Evolutionary conservation across 495 filamentous ascomycete species (phyloP).

Genomic region (Neurospora cerealis): DNA sequence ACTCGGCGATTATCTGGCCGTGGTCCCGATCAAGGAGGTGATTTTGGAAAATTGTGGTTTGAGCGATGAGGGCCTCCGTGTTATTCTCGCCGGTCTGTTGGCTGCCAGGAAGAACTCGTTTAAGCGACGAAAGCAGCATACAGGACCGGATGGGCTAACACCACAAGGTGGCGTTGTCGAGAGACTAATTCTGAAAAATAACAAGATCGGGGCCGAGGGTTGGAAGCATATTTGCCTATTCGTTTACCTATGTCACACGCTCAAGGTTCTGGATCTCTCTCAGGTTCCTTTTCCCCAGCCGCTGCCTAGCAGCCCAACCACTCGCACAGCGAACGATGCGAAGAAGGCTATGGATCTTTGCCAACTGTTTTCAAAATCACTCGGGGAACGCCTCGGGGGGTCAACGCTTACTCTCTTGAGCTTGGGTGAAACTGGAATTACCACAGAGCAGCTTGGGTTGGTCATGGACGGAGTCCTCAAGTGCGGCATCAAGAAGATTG

Average conservation of each 20-base stretch:
- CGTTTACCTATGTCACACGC: slow-evolving; percentile 74
- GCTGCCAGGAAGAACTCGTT: slow-evolving; percentile 58
- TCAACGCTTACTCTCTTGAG: slow-evolving; percentile 74
- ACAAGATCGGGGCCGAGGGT: slow-evolving; percentile 75
- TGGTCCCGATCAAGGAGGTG: slow-evolving; percentile 81
- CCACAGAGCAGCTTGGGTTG: slow-evolving; percentile 53
- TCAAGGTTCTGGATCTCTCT: slow-evolving; percentile 80
- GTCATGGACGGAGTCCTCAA: slow-evolving; percentile 68
- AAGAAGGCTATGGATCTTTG: slow-evolving; percentile 21
- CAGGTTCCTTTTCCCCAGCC: slow-evolving; percentile 67
- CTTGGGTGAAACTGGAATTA: slow-evolving; percentile 67
- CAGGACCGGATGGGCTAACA: slow-evolving; percentile 20
- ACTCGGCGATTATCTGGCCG: slow-evolving; percentile 83
- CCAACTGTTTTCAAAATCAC: slow-evolving; percentile 55
- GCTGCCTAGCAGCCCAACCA: background rate
- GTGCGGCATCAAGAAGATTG: slow-evolving; percentile 64
- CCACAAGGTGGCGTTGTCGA: slow-evolving; percentile 64
- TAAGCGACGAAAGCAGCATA: slow-evolving; percentile 31
- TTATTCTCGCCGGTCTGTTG: slow-evolving; percentile 77
- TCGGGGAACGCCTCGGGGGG: slow-evolving; percentile 66
- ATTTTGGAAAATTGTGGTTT: slow-evolving; percentile 79
- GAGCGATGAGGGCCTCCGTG: slow-evolving; percentile 73
- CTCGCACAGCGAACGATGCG: slow-evolving; percentile 2
- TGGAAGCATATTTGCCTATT: slow-evolving; percentile 91
- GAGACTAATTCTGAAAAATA: slow-evolving; percentile 82